Percentiles rank a stretch among this genome's conserved stretches.
These are phyloP conservation scores for Colletotrichum siamense DNA, from an alignment of 2,329 filamentous ascomycete genomes.

Conservation along the genomic window DNA sequence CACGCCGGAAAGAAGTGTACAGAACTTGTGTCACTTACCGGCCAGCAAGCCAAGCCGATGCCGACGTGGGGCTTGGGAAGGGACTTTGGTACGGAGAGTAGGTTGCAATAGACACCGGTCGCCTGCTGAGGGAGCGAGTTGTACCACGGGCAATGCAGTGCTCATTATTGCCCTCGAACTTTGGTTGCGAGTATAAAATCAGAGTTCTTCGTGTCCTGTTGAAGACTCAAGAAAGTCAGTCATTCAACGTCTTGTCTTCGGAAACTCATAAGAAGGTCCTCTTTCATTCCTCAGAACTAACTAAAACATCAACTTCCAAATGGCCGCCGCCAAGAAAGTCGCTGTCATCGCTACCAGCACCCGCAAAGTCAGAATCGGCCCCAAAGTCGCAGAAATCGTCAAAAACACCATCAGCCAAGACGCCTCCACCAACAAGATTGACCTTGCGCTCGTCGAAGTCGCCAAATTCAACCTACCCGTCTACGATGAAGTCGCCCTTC, in stretches of 20 bases:
- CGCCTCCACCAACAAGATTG: conserved; percentile 22
- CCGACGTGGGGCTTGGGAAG: neutral
- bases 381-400: conserved; percentile 38
- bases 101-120: neutral
- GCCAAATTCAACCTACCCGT: conserved; percentile 47
- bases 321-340: conserved; percentile 24
- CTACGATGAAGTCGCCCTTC: conserved; percentile 47
- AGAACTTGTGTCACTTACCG: neutral
- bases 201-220: neutral
- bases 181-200: neutral
- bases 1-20: neutral
- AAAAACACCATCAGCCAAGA: conserved; percentile 29
- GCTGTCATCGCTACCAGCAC: conserved; percentile 43
- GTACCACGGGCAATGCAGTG: neutral
- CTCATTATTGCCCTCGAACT: neutral
- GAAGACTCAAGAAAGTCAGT: neutral
- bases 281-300: neutral
- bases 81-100: neutral
- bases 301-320: neutral
- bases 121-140: neutral
- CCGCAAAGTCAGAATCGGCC: conserved; percentile 32
- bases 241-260: neutral
- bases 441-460: conserved; percentile 39
- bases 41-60: neutral
- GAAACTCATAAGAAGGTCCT: neutral